A percentile compares a stretch with the other conserved stretches of the same genome.
These are phyloP conservation scores for Plicaturopsis crispa DNA, from an alignment of 768 basidiomycete species.

Conservation along the genomic window DNA sequence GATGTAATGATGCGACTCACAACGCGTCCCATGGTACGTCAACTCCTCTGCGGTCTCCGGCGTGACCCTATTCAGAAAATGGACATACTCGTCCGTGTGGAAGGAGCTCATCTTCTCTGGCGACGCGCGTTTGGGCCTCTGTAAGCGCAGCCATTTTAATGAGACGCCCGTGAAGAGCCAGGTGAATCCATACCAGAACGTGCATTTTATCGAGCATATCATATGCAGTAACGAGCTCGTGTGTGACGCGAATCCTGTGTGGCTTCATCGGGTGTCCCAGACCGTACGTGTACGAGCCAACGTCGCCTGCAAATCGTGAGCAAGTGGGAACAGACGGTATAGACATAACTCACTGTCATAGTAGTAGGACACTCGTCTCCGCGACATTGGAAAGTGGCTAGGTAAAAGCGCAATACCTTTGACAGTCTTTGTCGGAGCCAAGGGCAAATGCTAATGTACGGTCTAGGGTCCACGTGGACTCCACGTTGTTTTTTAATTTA, in stretches of 20 bases:
- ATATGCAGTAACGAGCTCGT: slow-evolving; percentile 86
- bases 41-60: slow-evolving; percentile 88
- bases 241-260: slow-evolving; percentile 88
- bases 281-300: slow-evolving; percentile 75
- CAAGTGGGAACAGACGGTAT: not conserved
- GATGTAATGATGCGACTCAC: slow-evolving; percentile 35
- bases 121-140: slow-evolving; percentile 67
- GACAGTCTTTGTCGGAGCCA: too few species aligned
- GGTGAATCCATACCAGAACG: slow-evolving; percentile 54
- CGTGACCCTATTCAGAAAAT: slow-evolving; percentile 82
- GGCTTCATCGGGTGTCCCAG: slow-evolving; percentile 95
- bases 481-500: too few species aligned
- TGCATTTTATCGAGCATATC: slow-evolving; percentile 94
- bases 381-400: slow-evolving; percentile 42
- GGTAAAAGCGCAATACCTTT: too few species aligned
- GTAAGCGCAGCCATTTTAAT: slow-evolving; percentile 3
- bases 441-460: too few species aligned
- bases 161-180: not conserved
- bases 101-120: slow-evolving; percentile 84
- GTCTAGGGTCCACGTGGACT: too few species aligned
- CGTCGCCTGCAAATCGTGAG: slow-evolving; percentile 42
- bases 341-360: slow-evolving; percentile 53
- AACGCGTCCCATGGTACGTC: slow-evolving; percentile 78
- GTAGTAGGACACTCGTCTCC: slow-evolving; percentile 71
- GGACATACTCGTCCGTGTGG: slow-evolving; percentile 97